Evolutionary conservation across 2,329 filamentous ascomycete genomes (phyloP).

Genomic region (Colletotrichum ledebouriae): DNA sequence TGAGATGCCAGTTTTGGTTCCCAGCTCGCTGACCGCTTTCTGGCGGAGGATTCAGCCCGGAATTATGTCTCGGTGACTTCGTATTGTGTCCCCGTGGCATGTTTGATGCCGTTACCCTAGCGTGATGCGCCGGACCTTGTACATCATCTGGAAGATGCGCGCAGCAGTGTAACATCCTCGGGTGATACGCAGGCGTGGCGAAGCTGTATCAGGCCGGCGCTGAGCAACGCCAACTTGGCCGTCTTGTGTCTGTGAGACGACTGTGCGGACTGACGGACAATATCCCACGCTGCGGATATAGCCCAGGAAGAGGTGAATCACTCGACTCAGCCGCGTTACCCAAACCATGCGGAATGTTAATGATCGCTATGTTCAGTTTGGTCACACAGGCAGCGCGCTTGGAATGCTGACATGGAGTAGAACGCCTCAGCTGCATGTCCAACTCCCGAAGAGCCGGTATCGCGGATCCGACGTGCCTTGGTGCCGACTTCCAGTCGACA

Average conservation of each 20-base stretch:
- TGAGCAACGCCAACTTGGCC: slow-evolving; percentile 15
- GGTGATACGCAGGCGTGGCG: neutral
- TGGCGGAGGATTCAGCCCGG: slow-evolving; percentile 5
- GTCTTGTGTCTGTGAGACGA: slow-evolving; percentile 22
- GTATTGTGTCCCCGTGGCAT: slow-evolving; percentile 11
- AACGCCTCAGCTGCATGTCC: neutral
- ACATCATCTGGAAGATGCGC: neutral
- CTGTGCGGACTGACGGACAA: slow-evolving; percentile 1
- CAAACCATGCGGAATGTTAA: neutral
- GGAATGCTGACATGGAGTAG: slow-evolving; percentile 4
- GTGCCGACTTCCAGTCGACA: neutral
- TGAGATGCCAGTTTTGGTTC: neutral
- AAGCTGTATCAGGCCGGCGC: slow-evolving; percentile 15
- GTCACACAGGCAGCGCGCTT: neutral
- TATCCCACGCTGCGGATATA: neutral
- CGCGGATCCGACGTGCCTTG: slow-evolving; percentile 1
- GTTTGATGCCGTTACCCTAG: slow-evolving; percentile 10
- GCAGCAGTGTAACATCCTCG: neutral
- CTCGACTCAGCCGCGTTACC: neutral
- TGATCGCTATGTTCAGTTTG: neutral
- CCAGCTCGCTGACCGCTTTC: neutral
- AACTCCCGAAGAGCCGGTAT: neutral
- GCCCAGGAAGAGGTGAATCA: neutral
- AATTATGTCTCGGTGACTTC: slow-evolving; percentile 7
- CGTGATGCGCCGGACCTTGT: neutral